These are phyloP conservation scores for Gynostemma pentaphyllum DNA, from an alignment of 306 rosid genomes.

Conservation along the genomic window DNA sequence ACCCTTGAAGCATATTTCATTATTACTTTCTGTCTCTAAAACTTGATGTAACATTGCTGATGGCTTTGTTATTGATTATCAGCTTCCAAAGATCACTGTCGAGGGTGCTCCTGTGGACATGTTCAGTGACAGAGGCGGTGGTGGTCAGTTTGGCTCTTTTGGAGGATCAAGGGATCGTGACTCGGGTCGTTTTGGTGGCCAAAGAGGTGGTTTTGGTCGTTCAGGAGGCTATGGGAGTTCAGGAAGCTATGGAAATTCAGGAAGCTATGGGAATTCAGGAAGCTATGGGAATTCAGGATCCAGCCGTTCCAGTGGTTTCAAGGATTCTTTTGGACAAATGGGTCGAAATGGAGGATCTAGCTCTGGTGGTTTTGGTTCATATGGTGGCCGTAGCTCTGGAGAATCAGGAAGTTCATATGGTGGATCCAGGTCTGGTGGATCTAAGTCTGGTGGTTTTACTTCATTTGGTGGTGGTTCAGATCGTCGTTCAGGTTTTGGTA, in stretches of 20 bases:
- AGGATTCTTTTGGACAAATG: conserved; percentile 21
- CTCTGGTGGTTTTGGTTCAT: conserved; percentile 36
- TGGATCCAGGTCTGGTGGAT: conserved; percentile 35
- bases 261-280: conserved; percentile 40
- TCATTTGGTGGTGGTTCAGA: conserved; percentile 20
- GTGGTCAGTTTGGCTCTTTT: conserved; percentile 30
- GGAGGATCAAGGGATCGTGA: conserved; percentile 30
- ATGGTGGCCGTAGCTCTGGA: conserved; percentile 29
- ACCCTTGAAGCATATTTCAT: neutral
- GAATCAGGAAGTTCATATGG: conserved; percentile 28
- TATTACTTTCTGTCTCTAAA: neutral
- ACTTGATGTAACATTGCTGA: conserved; percentile 10
- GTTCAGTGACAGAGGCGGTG: conserved; percentile 39
- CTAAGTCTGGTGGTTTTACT: conserved; percentile 27
- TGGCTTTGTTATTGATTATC: conserved; percentile 23
- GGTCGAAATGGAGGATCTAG: conserved; percentile 26
- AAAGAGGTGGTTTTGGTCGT: conserved; percentile 33
- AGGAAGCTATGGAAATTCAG: no score
- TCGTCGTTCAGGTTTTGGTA: conserved; percentile 15
- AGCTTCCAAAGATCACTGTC: conserved; percentile 66
- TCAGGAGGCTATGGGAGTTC: conserved; percentile 22
- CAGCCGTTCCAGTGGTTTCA: conserved; percentile 35
- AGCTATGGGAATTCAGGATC: conserved; percentile 23
- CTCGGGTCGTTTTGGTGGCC: neutral
- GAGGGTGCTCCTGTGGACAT: conserved; percentile 37